phyloP scores from a whole-genome alignment of 2,329 filamentous ascomycete genomes.

The Exophiala viscosa region DNA sequence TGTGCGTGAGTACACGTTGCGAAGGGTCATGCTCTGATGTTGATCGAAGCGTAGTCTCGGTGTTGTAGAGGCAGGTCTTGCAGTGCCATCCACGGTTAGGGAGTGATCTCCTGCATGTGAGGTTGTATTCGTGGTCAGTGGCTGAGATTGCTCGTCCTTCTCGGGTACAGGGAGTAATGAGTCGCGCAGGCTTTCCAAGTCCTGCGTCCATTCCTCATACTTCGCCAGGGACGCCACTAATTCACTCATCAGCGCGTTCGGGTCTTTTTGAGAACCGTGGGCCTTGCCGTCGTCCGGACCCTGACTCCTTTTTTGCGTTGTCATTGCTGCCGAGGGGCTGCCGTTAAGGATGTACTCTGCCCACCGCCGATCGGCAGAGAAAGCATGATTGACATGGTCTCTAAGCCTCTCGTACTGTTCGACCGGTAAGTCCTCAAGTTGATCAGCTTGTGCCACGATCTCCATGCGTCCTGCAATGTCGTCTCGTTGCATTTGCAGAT shows the following conservation, averaged over 20 bases:
- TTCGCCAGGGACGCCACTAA: slow-evolving; percentile 1
- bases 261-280: background rate
- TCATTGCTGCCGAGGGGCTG: background rate
- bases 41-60: slow-evolving; percentile 9
- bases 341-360: slow-evolving; percentile 12
- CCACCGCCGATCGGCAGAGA: slow-evolving; percentile 14
- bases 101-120: background rate
- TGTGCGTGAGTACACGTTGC: background rate
- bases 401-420: slow-evolving; percentile 3
- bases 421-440: background rate
- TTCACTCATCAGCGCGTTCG: slow-evolving; percentile 5
- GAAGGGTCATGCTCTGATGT: slow-evolving; percentile 7
- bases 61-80: background rate
- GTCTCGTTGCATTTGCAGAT: background rate
- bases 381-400: slow-evolving; percentile 11
- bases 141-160: background rate
- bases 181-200: slow-evolving; percentile 4
- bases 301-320: background rate
- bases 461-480: background rate
- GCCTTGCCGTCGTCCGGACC: background rate
- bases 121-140: background rate
- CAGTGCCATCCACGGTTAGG: background rate
- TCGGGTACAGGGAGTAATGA: background rate
- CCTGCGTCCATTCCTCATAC: background rate
- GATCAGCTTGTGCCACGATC: background rate